These are phyloP conservation scores for Durusdinium trenchii DNA, from an alignment of 73 alveolate species.

Conservation along the genomic window DNA sequence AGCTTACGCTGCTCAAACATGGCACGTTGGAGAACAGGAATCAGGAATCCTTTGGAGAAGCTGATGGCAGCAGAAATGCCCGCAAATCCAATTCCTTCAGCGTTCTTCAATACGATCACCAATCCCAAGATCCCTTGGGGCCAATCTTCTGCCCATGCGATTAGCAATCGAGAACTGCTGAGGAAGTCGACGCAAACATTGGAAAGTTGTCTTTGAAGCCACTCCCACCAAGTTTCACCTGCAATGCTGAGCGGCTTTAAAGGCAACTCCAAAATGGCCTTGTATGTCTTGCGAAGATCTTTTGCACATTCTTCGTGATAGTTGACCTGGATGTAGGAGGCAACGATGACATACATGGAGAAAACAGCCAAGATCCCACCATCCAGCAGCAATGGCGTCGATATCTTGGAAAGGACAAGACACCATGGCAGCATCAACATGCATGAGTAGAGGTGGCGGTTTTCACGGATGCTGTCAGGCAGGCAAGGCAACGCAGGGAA, in stretches of 20 bases:
- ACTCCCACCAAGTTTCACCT: not conserved
- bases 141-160: conserved; percentile 22
- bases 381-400: no score
- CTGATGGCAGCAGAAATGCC: not conserved
- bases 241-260: not conserved
- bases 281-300: not conserved
- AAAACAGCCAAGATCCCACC: conserved; percentile 11
- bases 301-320: not conserved
- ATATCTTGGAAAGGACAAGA: no score
- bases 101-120: not conserved
- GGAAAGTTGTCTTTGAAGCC: not conserved
- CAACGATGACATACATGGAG: conserved; percentile 7
- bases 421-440: no score
- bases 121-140: conserved; percentile 34
- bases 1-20: not conserved
- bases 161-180: conserved; percentile 38
- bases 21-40: not conserved
- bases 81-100: not conserved
- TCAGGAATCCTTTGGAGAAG: not conserved
- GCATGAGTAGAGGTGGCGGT: no score
- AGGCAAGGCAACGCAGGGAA: no score
- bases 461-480: no score
- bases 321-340: not conserved
- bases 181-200: not conserved
- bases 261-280: not conserved